Conservation (phyloP, 257 asterid species). For the Pogostemon cablin region DNA sequence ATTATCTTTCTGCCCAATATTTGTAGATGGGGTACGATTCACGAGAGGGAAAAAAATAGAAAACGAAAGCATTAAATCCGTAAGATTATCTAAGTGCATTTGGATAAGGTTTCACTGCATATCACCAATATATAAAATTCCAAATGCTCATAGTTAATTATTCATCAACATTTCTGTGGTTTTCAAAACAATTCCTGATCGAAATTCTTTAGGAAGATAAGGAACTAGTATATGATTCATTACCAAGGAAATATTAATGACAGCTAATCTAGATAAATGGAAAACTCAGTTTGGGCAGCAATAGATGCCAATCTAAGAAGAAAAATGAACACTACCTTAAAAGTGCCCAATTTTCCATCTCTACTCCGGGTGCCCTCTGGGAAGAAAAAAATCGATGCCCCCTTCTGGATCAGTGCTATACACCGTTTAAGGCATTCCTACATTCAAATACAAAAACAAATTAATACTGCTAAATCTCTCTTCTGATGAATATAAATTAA, state of each 20-base stretch:
- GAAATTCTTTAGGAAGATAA: slow-evolving; percentile 1
- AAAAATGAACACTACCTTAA: slow-evolving; percentile 61
- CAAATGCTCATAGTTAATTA: slow-evolving; percentile 7
- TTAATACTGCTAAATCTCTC: slow-evolving; percentile 20
- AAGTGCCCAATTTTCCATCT: slow-evolving; percentile 80
- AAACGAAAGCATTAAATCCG: not conserved
- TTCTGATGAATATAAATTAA: not conserved
- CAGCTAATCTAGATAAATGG: slow-evolving; percentile 8
- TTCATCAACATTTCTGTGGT: slow-evolving; percentile 9
- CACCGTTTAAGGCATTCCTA: slow-evolving; percentile 93
- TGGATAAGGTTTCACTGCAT: not conserved
- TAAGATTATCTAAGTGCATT: not conserved
- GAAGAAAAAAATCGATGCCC: slow-evolving; percentile 93
- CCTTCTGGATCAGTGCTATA: slow-evolving; percentile 77
- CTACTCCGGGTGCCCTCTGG: slow-evolving; percentile 97
- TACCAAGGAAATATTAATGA: not conserved
- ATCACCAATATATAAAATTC: not conserved
- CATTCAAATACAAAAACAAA: slow-evolving; percentile 26
- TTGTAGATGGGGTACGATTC: not conserved
- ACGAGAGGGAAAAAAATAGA: not conserved
- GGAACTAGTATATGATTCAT: not conserved
- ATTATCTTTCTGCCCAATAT: slow-evolving; percentile 1
- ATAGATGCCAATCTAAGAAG: slow-evolving; percentile 7
- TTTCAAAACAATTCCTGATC: not conserved
- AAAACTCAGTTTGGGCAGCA: slow-evolving; percentile 22